A percentile compares a stretch with the other conserved stretches of the same genome.
phyloP scores from a whole-genome alignment of 768 basidiomycete species.

The Tubosaeta sp. region DNA sequence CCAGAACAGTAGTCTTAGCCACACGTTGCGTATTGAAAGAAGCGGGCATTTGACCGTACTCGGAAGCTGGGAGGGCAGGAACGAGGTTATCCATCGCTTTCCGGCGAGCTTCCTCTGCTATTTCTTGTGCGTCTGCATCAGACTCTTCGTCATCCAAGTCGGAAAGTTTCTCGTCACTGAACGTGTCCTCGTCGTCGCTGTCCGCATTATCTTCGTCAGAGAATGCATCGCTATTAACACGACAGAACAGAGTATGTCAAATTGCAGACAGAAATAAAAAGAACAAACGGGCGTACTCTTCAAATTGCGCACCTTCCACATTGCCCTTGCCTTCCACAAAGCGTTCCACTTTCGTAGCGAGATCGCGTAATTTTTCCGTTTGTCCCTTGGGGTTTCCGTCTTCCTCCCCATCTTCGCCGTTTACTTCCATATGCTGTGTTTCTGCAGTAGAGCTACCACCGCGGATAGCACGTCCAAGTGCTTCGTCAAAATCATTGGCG shows the following conservation, averaged over 20 bases:
- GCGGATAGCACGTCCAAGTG: conserved; percentile 47
- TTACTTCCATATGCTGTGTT: conserved; percentile 49
- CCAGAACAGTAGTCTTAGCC: conserved; percentile 41
- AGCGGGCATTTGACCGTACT: conserved; percentile 86
- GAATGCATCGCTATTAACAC: conserved; percentile 49
- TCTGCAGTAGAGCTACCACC: conserved; percentile 10
- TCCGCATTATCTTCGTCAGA: conserved; percentile 56
- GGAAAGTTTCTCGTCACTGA: conserved; percentile 40
- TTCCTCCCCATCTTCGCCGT: conserved; percentile 27
- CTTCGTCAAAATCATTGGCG: conserved; percentile 67
- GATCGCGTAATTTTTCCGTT: conserved; percentile 61
- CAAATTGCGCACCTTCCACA: conserved; percentile 82
- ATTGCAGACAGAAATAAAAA: not conserved
- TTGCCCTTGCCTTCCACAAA: conserved; percentile 92
- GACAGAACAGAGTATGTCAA: not conserved
- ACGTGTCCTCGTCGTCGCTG: conserved; percentile 30
- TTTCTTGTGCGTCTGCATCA: conserved; percentile 27
- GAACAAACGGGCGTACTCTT: conserved; percentile 56
- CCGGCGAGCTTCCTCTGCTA: conserved; percentile 41
- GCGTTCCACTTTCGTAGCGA: conserved; percentile 82
- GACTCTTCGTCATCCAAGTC: conserved; percentile 44
- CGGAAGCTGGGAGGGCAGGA: conserved; percentile 68
- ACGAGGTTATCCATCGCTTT: conserved; percentile 79
- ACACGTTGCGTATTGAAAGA: conserved; percentile 72
- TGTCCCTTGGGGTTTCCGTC: conserved; percentile 58